Base-by-base conservation (phyloP, 2,329 filamentous ascomycete genomes). In the Xylaria sp. region DNA sequence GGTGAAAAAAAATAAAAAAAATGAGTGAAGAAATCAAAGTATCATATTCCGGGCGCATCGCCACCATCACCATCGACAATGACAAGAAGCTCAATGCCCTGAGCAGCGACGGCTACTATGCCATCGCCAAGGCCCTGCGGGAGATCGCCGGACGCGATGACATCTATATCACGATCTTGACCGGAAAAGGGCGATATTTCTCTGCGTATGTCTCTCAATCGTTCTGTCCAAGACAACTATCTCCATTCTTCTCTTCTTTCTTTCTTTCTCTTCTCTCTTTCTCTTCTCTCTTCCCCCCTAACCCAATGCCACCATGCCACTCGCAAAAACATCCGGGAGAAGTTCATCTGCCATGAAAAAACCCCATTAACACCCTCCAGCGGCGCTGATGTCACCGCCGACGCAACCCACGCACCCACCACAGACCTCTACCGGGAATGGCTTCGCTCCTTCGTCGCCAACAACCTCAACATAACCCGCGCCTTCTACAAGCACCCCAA, bases 401-500 rank as follows among this genome's bases (percentile, higher is more conserved):
- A 55, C 52, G 44, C 55, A 3, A 47, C 52, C 10, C 54, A 51
- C 0, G 55, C 58, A 0, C 52, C 59, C 11, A 50, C 35, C 35
- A 23, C 58, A 18, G 75, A 79, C 59, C 60, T 71, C 5, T 77
- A 80, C 69, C 71, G 72, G 55, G 79, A 84, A 66, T 87, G 85
- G 77, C 83, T 95, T 42, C 80, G 82, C 55, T 78, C 73, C 70
- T 96, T 97, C 75, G 88, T 91, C 9, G 80, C 88, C 66, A 88
- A 89, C 80, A 97, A 97, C 80, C 83, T 97, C 59, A 90, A 96
- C 80, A 83, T 91, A 69, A 94, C 92, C 1, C 88, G 91, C 68
- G 88, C 91, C 68, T 96, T 97, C 79, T 92, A 94, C 79, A 87
- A 86, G 11, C 94, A 97, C 76, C 90, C 92, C 68, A 97, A 97